Evolutionary conservation across 495 filamentous ascomycete species (phyloP).

Genomic region (Penicillium coprophilum): DNA sequence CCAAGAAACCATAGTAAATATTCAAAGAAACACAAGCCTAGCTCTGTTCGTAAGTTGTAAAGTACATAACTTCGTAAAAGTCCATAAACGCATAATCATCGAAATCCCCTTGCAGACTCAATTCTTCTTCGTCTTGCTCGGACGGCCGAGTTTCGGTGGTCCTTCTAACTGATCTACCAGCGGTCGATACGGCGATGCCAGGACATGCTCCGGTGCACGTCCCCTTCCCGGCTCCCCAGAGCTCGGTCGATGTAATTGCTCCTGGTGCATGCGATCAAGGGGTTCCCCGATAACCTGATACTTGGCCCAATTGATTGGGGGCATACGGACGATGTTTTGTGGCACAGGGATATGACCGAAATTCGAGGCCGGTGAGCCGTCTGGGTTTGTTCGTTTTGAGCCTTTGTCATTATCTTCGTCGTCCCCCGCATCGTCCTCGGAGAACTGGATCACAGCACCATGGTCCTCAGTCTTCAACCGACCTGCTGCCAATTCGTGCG

Average conservation of each 20-base stretch:
- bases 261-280: conserved; percentile 77
- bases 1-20: no score
- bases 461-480: conserved; percentile 44
- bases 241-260: conserved; percentile 66
- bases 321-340: conserved; percentile 82
- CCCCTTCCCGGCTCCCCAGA: conserved; percentile 53
- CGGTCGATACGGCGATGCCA: conserved; percentile 76
- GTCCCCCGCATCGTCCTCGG: conserved; percentile 35
- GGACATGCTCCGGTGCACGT: conserved; percentile 47
- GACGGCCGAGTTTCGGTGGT: conserved; percentile 35
- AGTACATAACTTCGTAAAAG: conserved; percentile 13
- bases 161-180: conserved; percentile 63
- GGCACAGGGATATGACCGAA: conserved; percentile 64
- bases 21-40: neutral
- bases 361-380: conserved; percentile 30
- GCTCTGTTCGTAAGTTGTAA: neutral
- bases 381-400: conserved; percentile 13
- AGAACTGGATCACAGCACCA: conserved; percentile 41
- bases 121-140: conserved; percentile 38
- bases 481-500: conserved; percentile 58
- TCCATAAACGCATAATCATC: conserved; percentile 12
- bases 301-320: conserved; percentile 87
- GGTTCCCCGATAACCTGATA: conserved; percentile 80
- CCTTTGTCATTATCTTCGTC: conserved; percentile 38
- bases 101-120: conserved; percentile 14